Evolutionary conservation across 352 stramenopile species (phyloP), one percentile per base, ranked within the genome.

Genomic region (Phytophthora pseudosyringae): DNA sequence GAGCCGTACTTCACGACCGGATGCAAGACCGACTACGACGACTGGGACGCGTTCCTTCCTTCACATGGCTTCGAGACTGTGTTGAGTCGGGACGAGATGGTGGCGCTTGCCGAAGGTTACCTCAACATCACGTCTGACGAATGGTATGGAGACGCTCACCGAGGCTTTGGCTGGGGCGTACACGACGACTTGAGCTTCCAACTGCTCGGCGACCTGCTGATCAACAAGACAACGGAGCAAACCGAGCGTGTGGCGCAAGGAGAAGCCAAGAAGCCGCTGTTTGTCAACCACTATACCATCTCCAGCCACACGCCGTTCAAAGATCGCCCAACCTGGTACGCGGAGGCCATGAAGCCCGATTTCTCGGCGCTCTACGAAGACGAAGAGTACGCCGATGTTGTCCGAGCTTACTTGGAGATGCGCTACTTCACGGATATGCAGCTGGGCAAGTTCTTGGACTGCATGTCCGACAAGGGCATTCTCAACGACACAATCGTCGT

Each of bases 251-350:
- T 74, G 18, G 46, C 44, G 2, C 29, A 32, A 10, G 67, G 65
- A 0, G 40, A 80, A 9, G 38, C 46, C 1, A 84, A 81, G 61
- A 70, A 67, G 31, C 76, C 79, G 10, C 67, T 81, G 12, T 88
- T 85, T 53, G 46, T 85, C 15, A 86, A 72, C 7, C 75, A 84
- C 45, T 88, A 86, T 53, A 84, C 79, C 9, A 88, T 88, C 61
- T 85, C 74, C 11, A 86, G 75, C 31, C 80, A 89, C 67, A 71
- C 65, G 5, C 67, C 69, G 15, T 88, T 75, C 46, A 48, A 48
- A 25, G 62, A 75, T 3, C 62, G 60, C 0, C 75, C 79, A 0
- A 58, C 69, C n/a, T 86, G 79, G 79, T 83, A 77, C 48, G 47
- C 65, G 0, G 16, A 73, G 7, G 25, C 38, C 2, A 48, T 63